Conservation (phyloP, 192 early-diverging fungal genomes). For the Coemansia sp. region DNA sequence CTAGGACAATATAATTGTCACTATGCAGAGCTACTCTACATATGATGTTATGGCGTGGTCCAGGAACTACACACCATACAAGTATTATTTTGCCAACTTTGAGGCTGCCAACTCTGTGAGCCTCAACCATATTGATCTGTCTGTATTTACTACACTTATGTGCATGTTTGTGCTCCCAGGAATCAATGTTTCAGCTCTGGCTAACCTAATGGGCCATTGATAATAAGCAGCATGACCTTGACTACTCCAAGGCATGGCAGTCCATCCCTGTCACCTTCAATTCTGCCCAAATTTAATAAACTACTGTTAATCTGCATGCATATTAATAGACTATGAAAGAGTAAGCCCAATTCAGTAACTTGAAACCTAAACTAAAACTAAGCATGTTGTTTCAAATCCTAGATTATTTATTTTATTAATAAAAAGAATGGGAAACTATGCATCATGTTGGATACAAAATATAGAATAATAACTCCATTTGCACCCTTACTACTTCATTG, state of each 20-base stretch:
- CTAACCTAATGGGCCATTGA: conserved; percentile 81
- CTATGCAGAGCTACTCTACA: conserved; percentile 74
- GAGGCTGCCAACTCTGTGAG: conserved; percentile 83
- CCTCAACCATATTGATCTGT: conserved; percentile 86
- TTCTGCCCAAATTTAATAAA: conserved; percentile 21
- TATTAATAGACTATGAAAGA: too few species aligned
- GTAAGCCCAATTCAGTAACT: too few species aligned
- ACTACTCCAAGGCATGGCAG: conserved; percentile 89
- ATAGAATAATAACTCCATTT: too few species aligned
- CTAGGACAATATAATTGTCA: conserved; percentile 73
- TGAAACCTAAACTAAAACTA: too few species aligned
- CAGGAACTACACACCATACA: conserved; percentile 95
- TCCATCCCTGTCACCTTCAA: conserved; percentile 53
- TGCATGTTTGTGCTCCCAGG: conserved; percentile 82
- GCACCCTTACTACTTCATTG: too few species aligned
- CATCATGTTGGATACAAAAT: too few species aligned
- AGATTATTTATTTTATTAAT: too few species aligned
- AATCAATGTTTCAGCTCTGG: conserved; percentile 72
- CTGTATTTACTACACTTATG: conserved; percentile 93
- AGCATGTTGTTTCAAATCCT: too few species aligned
- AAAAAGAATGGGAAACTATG: too few species aligned
- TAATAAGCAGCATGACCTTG: conserved; percentile 67
- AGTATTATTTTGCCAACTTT: conserved; percentile 85
- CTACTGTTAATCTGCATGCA: too few species aligned
- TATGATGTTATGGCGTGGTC: conserved; percentile 98